phyloP scores from a whole-genome alignment of 768 basidiomycete species.

The Dendrothele bispora region DNA sequence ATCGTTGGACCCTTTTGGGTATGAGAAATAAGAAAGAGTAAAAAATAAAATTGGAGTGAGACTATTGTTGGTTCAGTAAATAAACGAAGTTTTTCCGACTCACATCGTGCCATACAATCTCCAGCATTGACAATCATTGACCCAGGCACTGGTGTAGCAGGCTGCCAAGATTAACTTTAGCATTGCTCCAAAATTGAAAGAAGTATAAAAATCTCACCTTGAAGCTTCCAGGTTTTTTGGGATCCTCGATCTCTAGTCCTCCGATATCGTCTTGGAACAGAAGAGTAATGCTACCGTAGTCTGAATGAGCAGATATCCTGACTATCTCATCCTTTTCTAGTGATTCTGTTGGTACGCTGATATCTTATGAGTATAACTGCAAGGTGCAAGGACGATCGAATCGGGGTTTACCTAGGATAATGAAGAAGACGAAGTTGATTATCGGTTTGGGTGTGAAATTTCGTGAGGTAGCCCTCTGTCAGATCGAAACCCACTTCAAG shows the following conservation, averaged over 20 bases:
- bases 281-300: constrained; percentile 58
- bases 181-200: too few species aligned
- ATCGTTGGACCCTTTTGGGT: constrained; percentile 41
- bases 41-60: too few species aligned
- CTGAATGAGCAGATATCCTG: constrained; percentile 50
- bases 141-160: constrained; percentile 43
- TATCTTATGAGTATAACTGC: constrained; percentile 4
- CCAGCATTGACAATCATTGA: constrained; percentile 53
- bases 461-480: constrained; percentile 44
- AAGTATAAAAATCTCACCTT: constrained; percentile 20
- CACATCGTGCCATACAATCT: constrained; percentile 52
- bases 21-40: too few species aligned
- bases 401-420: constrained; percentile 43
- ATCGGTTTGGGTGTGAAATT: constrained; percentile 41
- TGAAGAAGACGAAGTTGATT: constrained; percentile 60
- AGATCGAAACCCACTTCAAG: constrained; percentile 46
- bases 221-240: constrained; percentile 43
- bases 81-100: constrained; percentile 6
- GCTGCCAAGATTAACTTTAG: constrained; percentile 16
- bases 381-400: not conserved
- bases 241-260: constrained; percentile 63
- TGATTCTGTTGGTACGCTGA: constrained; percentile 30
- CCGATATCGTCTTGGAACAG: constrained; percentile 62
- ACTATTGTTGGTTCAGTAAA: not conserved
- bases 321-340: constrained; percentile 36